phyloP scores from a whole-genome alignment of 306 rosid species.

The Alnus glutinosa region DNA sequence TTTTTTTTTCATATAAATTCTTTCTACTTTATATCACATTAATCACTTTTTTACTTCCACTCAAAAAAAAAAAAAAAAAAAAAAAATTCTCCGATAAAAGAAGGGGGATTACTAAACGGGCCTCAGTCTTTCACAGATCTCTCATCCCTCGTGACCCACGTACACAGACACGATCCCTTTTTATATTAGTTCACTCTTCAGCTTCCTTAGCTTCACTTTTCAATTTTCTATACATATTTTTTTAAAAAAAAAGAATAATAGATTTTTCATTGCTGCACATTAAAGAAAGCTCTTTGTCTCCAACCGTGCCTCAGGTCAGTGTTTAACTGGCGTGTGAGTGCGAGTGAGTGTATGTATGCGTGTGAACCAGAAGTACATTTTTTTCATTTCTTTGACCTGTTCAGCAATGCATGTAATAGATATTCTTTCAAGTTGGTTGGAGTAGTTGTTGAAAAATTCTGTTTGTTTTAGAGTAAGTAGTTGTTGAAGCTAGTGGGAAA shows the following conservation, averaged over 20 bases:
- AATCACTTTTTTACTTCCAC: no score
- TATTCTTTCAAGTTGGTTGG: constrained; percentile 44
- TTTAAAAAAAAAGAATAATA: background rate
- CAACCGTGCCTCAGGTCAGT: constrained; percentile 31
- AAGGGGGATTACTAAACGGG: no score
- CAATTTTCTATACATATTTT: background rate
- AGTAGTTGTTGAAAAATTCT: constrained; percentile 49
- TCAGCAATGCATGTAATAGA: constrained; percentile 21
- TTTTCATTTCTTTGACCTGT: constrained; percentile 25
- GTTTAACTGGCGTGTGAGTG: background rate
- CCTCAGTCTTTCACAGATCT: constrained; percentile 30
- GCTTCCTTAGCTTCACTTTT: background rate
- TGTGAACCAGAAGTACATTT: constrained; percentile 3
- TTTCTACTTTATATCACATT: no score
- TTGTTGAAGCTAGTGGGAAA: constrained; percentile 43
- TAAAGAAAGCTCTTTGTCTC: constrained; percentile 8
- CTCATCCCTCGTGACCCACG: constrained; percentile 1
- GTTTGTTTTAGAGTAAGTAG: constrained; percentile 22
- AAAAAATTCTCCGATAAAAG: no score
- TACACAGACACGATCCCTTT: background rate
- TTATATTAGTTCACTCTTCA: constrained; percentile 17
- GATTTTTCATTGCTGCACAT: constrained; percentile 28
- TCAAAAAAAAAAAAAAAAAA: no score
- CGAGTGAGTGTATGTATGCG: background rate
- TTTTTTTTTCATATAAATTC: no score